Evolutionary conservation across 2,329 filamentous ascomycete genomes (phyloP), one percentile per base, ranked within the genome.

Genomic region (Diaporthe vexans): DNA sequence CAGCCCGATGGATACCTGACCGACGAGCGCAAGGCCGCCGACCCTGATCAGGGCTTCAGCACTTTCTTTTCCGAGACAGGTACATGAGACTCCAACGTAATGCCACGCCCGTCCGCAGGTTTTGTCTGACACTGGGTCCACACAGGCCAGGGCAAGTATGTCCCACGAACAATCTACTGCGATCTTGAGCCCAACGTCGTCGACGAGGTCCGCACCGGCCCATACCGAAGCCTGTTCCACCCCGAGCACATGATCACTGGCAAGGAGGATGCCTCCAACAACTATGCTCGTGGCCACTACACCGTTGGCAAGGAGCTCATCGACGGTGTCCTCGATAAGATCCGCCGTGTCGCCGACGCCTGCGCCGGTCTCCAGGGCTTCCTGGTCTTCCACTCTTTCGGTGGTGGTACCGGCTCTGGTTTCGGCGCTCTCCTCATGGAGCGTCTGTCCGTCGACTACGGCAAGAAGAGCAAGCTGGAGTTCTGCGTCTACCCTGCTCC

Each of bases 61-160:
- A 99, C 97, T 82, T 99, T 99, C 92, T 99, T 99, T 91, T 98
- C 96, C 80, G 97, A 99, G 91, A 98, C 97, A 83, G 96, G 97
- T 98, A 94, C 26, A 67, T 52, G 72, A 73, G 74, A 75, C 72
- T 33, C 74, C 76, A 73, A 68, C 73, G 75, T 71, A 37, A n/a
- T 35, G 21, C 24, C 58, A 48, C 10, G 21, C 56, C 37, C 40
- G 17, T n/a, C 1, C 6, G 35, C 40, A 19, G 58, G 24, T 26
- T 11, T 1, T 13, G 24, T 70, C 68, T 70, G 37, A 71, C 69
- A 29, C 52, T 59, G 40, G 21, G 65, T 52, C 35, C 24, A 4
- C 78, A 69, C 76, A 98, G 96, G 96, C 83, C 93, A 98, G 89
- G 97, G 97, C 88, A 98, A 98, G 90, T 98, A 98, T 84, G 97